Percentiles rank a stretch among this genome's conserved stretches.
These are phyloP conservation scores for Solanum megistacrolobum DNA, from an alignment of 257 asterid species.

Conservation along the genomic window DNA sequence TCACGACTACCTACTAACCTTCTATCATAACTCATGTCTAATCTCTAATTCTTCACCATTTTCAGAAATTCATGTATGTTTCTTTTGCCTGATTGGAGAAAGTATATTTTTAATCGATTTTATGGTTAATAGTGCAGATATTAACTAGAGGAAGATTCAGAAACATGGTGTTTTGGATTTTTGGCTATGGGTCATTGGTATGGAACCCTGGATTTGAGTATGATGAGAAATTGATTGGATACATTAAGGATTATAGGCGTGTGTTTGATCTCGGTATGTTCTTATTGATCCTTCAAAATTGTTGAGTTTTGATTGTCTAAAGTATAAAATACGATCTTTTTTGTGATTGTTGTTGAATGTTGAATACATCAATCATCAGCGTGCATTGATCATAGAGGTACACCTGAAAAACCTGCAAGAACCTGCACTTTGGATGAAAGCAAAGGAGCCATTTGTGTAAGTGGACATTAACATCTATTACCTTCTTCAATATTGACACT, in stretches of 20 bases:
- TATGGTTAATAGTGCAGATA: not conserved
- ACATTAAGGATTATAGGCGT: constrained; percentile 69
- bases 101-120: not conserved
- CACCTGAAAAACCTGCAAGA: constrained; percentile 92
- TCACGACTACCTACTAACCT: not conserved
- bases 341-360: not conserved
- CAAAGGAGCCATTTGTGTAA: constrained; percentile 67
- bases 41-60: not conserved
- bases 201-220: constrained; percentile 94
- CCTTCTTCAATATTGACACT: not conserved
- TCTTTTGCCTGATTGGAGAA: not conserved
- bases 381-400: constrained; percentile 93
- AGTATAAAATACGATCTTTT: too few relatives aligned
- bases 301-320: not conserved
- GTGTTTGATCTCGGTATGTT: constrained; percentile 81
- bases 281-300: not conserved
- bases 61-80: not conserved
- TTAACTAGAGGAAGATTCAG: not conserved
- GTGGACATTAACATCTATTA: constrained; percentile 7
- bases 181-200: constrained; percentile 86
- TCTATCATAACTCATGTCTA: not conserved
- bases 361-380: constrained; percentile 30
- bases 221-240: constrained; percentile 76
- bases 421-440: constrained; percentile 82
- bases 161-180: constrained; percentile 81